Percentiles rank a stretch among this genome's conserved stretches.
These are phyloP conservation scores for Blechomonas ayalai DNA, from an alignment of 208 protist species.

Conservation along the genomic window DNA sequence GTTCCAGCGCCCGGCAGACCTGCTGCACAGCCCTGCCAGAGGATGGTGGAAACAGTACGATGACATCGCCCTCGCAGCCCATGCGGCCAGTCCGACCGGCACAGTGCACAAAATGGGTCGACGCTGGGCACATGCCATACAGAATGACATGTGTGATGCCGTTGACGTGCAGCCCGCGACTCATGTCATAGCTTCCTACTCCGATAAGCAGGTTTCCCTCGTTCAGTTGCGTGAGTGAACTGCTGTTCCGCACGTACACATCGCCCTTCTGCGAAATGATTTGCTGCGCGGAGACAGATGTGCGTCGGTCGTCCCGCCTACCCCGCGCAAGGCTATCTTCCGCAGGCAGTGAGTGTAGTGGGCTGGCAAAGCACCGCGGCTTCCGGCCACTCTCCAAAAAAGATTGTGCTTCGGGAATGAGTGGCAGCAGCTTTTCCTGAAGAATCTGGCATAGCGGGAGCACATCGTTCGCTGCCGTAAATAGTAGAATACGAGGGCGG, in stretches of 20 bases:
- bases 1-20: conserved; percentile 61
- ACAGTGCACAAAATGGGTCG: conserved; percentile 77
- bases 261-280: conserved; percentile 32
- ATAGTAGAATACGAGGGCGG: conserved; percentile 67
- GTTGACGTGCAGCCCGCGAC: conserved; percentile 77
- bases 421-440: too few relatives aligned
- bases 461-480: conserved; percentile 32
- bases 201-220: conserved; percentile 54
- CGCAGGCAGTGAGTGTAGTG: conserved; percentile 11
- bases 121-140: conserved; percentile 51
- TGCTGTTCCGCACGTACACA: conserved; percentile 75
- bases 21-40: conserved; percentile 64
- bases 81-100: conserved; percentile 84
- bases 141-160: conserved; percentile 79
- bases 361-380: conserved; percentile 14
- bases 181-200: conserved; percentile 50
- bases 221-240: conserved; percentile 52
- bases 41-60: conserved; percentile 67
- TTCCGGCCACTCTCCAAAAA: not conserved
- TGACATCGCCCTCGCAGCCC: conserved; percentile 66
- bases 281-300: not conserved
- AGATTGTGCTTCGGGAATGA: conserved; percentile 6
- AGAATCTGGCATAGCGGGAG: conserved; percentile 28
- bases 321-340: not conserved
- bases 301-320: not conserved